Evolutionary conservation across 352 stramenopile genomes (phyloP).

Genomic region (Globisporangium ultimum): DNA sequence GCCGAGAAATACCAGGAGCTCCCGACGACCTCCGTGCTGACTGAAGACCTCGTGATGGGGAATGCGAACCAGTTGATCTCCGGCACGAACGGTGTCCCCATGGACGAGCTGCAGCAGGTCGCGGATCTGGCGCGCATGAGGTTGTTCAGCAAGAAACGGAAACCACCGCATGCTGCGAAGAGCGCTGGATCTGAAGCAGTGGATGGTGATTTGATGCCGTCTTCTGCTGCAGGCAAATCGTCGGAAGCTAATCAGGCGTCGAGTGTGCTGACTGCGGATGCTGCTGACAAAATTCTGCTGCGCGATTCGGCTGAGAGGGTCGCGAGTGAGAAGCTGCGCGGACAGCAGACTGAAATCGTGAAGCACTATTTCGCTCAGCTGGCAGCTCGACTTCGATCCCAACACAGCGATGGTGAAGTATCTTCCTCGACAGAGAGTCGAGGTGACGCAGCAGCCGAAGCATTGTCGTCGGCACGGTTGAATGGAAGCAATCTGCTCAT

Average conservation of each 20-base stretch:
- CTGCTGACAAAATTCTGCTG: constrained; percentile 36
- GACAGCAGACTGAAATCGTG: constrained; percentile 37
- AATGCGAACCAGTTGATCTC: constrained; percentile 19
- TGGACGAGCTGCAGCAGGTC: constrained; percentile 59
- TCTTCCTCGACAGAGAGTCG: not conserved
- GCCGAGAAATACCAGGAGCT: constrained; percentile 63
- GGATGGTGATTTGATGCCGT: not conserved
- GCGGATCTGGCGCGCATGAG: constrained; percentile 53
- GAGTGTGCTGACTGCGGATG: constrained; percentile 27
- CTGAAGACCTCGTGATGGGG: constrained; percentile 23
- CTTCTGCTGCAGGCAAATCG: constrained; percentile 1
- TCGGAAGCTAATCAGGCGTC: constrained; percentile 21
- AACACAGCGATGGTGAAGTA: not conserved
- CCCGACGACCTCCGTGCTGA: constrained; percentile 9
- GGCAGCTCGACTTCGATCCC: not conserved
- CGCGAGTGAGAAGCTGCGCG: constrained; percentile 28
- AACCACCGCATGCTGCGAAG: not conserved
- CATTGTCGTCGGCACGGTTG: not conserved
- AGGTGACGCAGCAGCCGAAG: no score
- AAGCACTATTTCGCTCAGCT: constrained; percentile 39
- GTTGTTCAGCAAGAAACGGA: constrained; percentile 32
- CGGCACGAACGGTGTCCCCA: constrained; percentile 43
- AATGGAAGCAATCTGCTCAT: constrained; percentile 6
- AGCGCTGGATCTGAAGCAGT: not conserved
- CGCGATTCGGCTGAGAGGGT: constrained; percentile 33